Evolutionary conservation across 2,329 filamentous ascomycete genomes (phyloP).

Genomic region (Tolypocladium nubicola): DNA sequence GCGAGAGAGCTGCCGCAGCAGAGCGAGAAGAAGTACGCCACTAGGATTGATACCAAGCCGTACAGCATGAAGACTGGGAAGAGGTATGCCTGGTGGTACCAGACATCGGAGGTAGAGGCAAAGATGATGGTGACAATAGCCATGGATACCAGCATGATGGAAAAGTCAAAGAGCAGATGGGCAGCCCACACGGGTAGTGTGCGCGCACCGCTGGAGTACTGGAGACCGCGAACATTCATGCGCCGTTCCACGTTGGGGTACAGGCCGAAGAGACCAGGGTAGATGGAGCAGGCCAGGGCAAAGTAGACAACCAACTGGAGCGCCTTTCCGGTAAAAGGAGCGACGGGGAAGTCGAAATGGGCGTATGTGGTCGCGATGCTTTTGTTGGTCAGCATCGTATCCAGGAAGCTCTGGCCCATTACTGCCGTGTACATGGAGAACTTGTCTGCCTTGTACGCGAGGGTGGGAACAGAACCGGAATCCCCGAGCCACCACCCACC

Average conservation of each 20-base stretch:
- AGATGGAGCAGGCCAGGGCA: conserved; percentile 64
- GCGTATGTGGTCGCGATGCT: conserved; percentile 64
- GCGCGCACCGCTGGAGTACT: conserved; percentile 86
- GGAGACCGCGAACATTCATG: conserved; percentile 67
- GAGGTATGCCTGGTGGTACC: conserved; percentile 72
- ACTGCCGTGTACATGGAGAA: conserved; percentile 43
- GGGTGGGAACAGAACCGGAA: conserved; percentile 45
- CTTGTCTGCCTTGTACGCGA: conserved; percentile 60
- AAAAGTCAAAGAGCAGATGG: conserved; percentile 71
- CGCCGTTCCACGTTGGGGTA: conserved; percentile 82
- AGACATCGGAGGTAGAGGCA: conserved; percentile 50
- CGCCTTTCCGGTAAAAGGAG: conserved; percentile 57
- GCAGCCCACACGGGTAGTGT: conserved; percentile 76
- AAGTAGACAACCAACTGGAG: conserved; percentile 80
- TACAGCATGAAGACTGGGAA: conserved; percentile 76
- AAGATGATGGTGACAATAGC: conserved; percentile 61
- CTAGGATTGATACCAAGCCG: conserved; percentile 63
- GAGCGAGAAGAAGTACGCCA: conserved; percentile 74
- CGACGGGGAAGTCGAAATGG: conserved; percentile 65
- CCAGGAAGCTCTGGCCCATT: conserved; percentile 52
- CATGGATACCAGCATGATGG: conserved; percentile 56
- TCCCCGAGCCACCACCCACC: conserved; percentile 66
- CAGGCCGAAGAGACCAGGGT: conserved; percentile 76
- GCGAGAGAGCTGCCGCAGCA: conserved; percentile 70
- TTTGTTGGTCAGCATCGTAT: conserved; percentile 54